Base-by-base conservation (phyloP, 208 protist genomes). In the Crithidia acanthocephali region DNA sequence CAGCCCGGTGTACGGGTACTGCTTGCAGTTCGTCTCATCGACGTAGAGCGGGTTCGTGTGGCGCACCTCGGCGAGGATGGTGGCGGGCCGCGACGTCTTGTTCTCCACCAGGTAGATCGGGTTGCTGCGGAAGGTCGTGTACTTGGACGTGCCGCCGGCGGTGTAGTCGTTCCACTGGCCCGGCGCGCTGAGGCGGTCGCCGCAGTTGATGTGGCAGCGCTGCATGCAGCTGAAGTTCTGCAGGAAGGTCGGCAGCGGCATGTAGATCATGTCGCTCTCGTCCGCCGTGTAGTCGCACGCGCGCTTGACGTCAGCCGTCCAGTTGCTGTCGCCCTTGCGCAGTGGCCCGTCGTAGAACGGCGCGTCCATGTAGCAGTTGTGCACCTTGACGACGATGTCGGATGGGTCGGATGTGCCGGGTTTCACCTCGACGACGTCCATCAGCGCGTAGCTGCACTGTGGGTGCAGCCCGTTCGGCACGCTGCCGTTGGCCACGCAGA, bases 21-120 rank as follows among this genome's bases (percentile, higher is more conserved):
- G 86, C 60, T 84, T 83, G 68, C 83, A 76, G 57, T 83, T 84
- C 50, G 70, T 84, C 74, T 80, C 79, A 35, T 89, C 86, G 32
- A 82, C 69, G 71, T 81, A 87, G 10, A 90, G 61, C 25, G 86
- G 83, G 32, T 66, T 70, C 16, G 64, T 57, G 66, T 90, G 81
- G 55, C 83, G 86, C 61, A 93, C 69, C 78, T 95, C 90, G 2
- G 81, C 81, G 2, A 95, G 60, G 45, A 95, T 87, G 16, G 76
- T 84, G 13, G 86, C 80, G 7, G 90, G 74, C 8, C 85, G 75
- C 23, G 84, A 80, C 33, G 74, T 83, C 59, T 89, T 89, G 80
- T 95, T 95, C 82, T 92, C 84, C 60, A 95, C 79, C 10, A 93
- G 77, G 72, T 91, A 95, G 62, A 92, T 91, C 40, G 90, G 90